A percentile compares a stretch with the other conserved stretches of the same genome.
Conservation (phyloP, 2,329 filamentous ascomycete genomes). For the Raffaelea deltoideospora region DNA sequence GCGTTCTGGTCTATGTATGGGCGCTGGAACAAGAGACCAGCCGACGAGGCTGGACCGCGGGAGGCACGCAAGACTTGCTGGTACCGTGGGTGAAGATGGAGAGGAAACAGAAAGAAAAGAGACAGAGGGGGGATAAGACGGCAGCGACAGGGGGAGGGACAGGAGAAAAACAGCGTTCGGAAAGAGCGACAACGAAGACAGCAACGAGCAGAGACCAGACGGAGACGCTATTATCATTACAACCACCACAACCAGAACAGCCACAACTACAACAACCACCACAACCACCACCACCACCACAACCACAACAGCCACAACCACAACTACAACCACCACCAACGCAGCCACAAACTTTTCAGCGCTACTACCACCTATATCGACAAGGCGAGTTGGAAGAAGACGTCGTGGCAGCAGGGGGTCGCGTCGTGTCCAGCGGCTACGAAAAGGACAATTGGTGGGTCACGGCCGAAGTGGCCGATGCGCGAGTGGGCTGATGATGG, state of each 20-base stretch:
- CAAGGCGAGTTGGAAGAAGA: slow-evolving; percentile 78
- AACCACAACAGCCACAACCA: not conserved
- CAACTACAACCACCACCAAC: not conserved
- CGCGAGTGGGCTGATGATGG: too few relatives aligned
- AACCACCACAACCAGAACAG: not conserved
- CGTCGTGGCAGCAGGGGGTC: slow-evolving; percentile 57
- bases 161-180: too few relatives aligned
- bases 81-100: slow-evolving; percentile 66
- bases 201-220: not conserved
- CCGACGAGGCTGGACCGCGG: slow-evolving; percentile 76
- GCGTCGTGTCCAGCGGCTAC: slow-evolving; percentile 67
- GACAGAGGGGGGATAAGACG: slow-evolving; percentile 5
- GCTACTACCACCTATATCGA: slow-evolving; percentile 89
- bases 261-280: not conserved
- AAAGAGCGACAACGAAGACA: slow-evolving; percentile 1
- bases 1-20: slow-evolving; percentile 81
- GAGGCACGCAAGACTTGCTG: slow-evolving; percentile 75
- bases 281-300: not conserved
- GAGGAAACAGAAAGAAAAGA: slow-evolving; percentile 3
- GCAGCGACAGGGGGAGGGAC: too few relatives aligned
- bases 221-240: not conserved
- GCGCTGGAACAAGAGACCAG: slow-evolving; percentile 82
- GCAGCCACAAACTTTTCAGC: slow-evolving; percentile 48
- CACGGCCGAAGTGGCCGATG: slow-evolving; percentile 41
- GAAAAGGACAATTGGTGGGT: slow-evolving; percentile 99